A percentile compares a stretch with the other conserved stretches of the same genome.
These are phyloP conservation scores for Sporothrix globosa DNA, from an alignment of 2,329 filamentous ascomycete genomes.

Conservation along the genomic window DNA sequence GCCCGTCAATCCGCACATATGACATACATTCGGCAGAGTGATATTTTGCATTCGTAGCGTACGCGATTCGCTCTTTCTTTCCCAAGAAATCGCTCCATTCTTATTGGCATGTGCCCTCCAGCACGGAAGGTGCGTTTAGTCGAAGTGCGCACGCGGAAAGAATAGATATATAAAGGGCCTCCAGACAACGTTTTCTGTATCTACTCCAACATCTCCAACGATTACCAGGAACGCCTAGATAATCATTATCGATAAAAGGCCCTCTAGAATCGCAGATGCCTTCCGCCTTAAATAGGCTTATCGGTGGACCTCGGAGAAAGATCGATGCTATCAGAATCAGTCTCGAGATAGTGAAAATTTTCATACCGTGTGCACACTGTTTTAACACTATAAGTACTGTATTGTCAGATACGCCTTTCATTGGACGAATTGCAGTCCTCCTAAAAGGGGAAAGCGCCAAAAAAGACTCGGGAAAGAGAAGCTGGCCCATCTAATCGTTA, in stretches of 20 bases:
- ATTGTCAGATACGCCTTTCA: not conserved
- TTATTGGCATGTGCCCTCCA: not conserved
- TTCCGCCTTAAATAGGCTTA: conserved; percentile 4
- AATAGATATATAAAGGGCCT: too few relatives aligned
- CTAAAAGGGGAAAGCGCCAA: conserved; percentile 17
- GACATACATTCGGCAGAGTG: not conserved
- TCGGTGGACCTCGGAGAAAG: conserved; percentile 7
- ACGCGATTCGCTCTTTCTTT: conserved; percentile 11
- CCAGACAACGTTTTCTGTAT: not conserved
- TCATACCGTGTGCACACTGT: conserved; percentile 7
- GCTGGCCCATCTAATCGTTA: conserved; percentile 18
- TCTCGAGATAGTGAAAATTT: not conserved
- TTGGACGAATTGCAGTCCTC: not conserved
- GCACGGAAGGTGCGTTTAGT: not conserved
- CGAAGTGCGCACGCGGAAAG: not conserved
- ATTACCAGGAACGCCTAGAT: not conserved
- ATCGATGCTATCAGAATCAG: conserved; percentile 8
- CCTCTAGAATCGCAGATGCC: not conserved
- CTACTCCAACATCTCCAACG: not conserved
- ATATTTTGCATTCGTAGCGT: not conserved
- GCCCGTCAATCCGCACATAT: not conserved
- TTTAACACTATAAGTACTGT: not conserved
- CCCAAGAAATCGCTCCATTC: not conserved
- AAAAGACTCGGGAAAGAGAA: conserved; percentile 11
- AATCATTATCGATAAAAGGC: conserved; percentile 19